Base-by-base conservation (phyloP, 108 stramenopile genomes). In the Seminavis robusta region DNA sequence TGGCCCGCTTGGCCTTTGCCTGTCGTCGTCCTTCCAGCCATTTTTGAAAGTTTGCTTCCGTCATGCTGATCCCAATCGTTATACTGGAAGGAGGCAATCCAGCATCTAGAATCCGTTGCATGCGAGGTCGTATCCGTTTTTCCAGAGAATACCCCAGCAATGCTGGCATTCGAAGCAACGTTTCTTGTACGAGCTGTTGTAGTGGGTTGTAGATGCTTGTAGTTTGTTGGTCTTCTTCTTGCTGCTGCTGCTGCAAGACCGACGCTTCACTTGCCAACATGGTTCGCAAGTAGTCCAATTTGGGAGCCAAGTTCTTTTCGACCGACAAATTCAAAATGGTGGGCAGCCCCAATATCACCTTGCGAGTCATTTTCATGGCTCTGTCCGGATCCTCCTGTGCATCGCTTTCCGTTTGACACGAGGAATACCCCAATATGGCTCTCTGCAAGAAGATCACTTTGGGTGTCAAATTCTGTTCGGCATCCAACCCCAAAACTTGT, bases 81-180 rank as follows among this genome's bases (percentile, higher is more conserved):
- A 92, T 76, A 46, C 63, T 72, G 8, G 55, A 32, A n/a, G 71
- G 51, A 9, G 54, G 47, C n/a, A 81, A 45, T 10, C 77, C 80
- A 8, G 61, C 68, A 3, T 52, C 55, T 32, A 72, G 33, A 13
- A 92, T 55, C 24, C 52, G 47, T 47, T 80, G 65, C 68, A 92
- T 69, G 15, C 90, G 74, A 25, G 90, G 84, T 49, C 47, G 58
- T 20, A 88, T 84, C 44, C 90, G 63, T 9, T 77, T 74, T 3
- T 83, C 50, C 11, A 92, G 51, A 2, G 90, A 92, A 62, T 88
- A 92, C 23, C 82, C 90, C 57, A 92, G 67, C 17, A 92, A 46
- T 8, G 79, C 55, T 11, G 90, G 90, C 52, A 83, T 69, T 32
- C 69, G 73, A 1, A 82, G 23, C n/a, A 91, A 31, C 1, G 73